A percentile compares a stretch with the other conserved stretches of the same genome.
phyloP scores from a whole-genome alignment of 345 rosid genomes.

The Camelina sativa region DNA sequence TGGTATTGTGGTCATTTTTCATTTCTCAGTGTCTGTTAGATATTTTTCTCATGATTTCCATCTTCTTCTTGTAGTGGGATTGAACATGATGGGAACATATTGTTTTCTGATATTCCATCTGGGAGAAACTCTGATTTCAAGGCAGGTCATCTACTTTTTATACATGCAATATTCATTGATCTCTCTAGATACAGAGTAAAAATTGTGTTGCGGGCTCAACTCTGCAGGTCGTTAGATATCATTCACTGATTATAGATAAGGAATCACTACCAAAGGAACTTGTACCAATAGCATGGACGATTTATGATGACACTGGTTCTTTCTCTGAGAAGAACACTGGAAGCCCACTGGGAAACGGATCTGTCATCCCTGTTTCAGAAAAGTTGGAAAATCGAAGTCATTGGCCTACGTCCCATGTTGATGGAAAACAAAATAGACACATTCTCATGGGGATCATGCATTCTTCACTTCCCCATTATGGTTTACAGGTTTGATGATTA shows the following conservation, averaged over 20 bases:
- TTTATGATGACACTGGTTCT: slow-evolving; percentile 58
- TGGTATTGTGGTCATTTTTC: slow-evolving; percentile 9
- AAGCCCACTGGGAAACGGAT: slow-evolving; percentile 37
- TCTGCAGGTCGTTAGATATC: slow-evolving; percentile 89
- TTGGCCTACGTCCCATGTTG: slow-evolving; percentile 42
- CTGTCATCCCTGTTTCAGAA: slow-evolving; percentile 42
- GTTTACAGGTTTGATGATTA: slow-evolving; percentile 74
- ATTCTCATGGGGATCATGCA: slow-evolving; percentile 93
- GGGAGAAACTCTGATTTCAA: slow-evolving; percentile 84
- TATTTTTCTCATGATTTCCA: slow-evolving; percentile 23
- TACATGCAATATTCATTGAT: slow-evolving; percentile 9
- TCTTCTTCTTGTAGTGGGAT: slow-evolving; percentile 65
- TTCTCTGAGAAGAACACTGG: slow-evolving; percentile 49
- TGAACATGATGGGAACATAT: slow-evolving; percentile 72
- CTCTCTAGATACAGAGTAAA: slow-evolving; percentile 25
- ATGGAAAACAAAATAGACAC: slow-evolving; percentile 44
- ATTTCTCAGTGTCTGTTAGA: slow-evolving; percentile 16
- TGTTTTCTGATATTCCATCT: slow-evolving; percentile 78
- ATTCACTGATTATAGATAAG: slow-evolving; percentile 82
- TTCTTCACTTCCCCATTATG: slow-evolving; percentile 86
- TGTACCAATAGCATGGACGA: slow-evolving; percentile 86
- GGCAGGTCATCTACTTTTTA: slow-evolving; percentile 52
- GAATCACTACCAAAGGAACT: slow-evolving; percentile 85
- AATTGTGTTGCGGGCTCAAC: slow-evolving; percentile 25
- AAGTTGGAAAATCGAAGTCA: slow-evolving; percentile 41